Evolutionary conservation across 176 grass and related monocot genomes (phyloP), one percentile per base, ranked within the genome.

Genomic region (Ensete glaucum): DNA sequence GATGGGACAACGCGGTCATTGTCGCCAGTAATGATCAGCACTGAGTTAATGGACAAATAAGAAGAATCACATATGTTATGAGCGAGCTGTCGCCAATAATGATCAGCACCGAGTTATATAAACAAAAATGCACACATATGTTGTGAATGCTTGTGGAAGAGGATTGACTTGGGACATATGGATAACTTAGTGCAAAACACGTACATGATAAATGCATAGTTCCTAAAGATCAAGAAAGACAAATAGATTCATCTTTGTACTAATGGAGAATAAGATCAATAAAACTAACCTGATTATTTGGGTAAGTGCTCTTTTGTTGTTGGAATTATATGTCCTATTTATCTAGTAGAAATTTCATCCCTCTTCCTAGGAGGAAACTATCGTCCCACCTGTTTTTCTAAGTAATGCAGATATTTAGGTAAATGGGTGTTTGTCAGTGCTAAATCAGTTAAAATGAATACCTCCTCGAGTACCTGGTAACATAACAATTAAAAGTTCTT

Each of bases 1-100:
- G 88, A 67, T 54, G 95, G 90, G 74, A 98, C 84, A 54, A 98
- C 55, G 14, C 88, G 84, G 76, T 98, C 95, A 1, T 62, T 93
- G 69, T 98, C 88, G 22, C 95, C 90, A 3, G 88, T 98, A 54
- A 98, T 58, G 19, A 98, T 83, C 68, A 98, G 54, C 79, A 98
- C 95, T 98, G 88, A 21, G 84, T 77, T 75, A 70, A 52, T 15
- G 10, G 2, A 54, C 53, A 13, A 77, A 8, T 71, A 7, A 52
- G 29, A n/a, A 16, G 7, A 14, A 52, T 19, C 15, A 54, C 2
- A 66, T n/a, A 25, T 73, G 71, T 24, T 21, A 25, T 11, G n/a
- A 73, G 34, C 4, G 34, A 43, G 2, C 71, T 96, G 69, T 96
- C 87, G 20, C 92, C 87, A 5, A 84, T 96, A 56, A 96, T 55